A percentile compares a stretch with the other conserved stretches of the same genome.
Evolutionary conservation across 768 basidiomycete genomes (phyloP).

Genomic region (Pleurotus citrinopileatus): DNA sequence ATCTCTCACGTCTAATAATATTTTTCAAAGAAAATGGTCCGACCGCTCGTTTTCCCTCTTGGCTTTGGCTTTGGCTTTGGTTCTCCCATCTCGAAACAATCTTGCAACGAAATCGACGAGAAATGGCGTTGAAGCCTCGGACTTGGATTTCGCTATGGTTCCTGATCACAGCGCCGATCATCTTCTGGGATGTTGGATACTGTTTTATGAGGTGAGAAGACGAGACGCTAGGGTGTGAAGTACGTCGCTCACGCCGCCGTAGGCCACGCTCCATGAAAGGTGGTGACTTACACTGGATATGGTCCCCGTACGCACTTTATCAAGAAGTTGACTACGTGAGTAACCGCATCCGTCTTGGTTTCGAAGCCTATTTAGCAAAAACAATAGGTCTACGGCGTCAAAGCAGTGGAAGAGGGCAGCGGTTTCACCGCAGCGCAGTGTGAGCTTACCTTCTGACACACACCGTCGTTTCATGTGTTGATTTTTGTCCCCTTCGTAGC

Average conservation of each 20-base stretch:
- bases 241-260: background rate
- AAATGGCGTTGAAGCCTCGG: slow-evolving; percentile 49
- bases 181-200: slow-evolving; percentile 80
- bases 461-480: background rate
- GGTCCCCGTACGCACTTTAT: slow-evolving; percentile 80
- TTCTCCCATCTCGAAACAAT: background rate
- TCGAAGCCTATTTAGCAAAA: background rate
- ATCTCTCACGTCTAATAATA: slow-evolving; percentile 3
- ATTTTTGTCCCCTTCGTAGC: slow-evolving; percentile 40
- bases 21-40: background rate
- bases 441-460: slow-evolving; percentile 21
- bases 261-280: slow-evolving; percentile 87
- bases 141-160: slow-evolving; percentile 71
- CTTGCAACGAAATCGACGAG: background rate
- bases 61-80: background rate
- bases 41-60: background rate
- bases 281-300: slow-evolving; percentile 90
- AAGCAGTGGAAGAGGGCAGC: slow-evolving; percentile 57
- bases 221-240: background rate
- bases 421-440: slow-evolving; percentile 89
- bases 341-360: slow-evolving; percentile 1
- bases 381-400: slow-evolving; percentile 74
- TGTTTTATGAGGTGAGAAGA: slow-evolving; percentile 69
- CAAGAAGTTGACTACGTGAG: slow-evolving; percentile 49
- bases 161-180: slow-evolving; percentile 56